phyloP scores from a whole-genome alignment of 108 stramenopile genomes.

The Skeletonema menzelii region DNA sequence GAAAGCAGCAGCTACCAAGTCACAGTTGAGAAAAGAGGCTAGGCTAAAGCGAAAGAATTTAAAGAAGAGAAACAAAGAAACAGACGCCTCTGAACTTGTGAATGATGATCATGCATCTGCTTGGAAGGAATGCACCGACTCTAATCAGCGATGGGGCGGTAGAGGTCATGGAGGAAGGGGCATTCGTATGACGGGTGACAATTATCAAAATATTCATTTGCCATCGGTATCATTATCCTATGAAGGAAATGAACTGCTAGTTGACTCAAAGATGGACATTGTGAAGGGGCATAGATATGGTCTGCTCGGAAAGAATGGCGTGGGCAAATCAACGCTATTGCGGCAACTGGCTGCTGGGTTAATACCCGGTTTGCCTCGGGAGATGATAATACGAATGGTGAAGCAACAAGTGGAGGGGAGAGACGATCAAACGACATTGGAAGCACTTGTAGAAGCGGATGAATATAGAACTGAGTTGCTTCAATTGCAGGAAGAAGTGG shows the following conservation, averaged over 20 bases:
- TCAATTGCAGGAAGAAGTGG: conserved; percentile 60
- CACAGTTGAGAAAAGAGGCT: conserved; percentile 6
- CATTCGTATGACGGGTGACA: conserved; percentile 45
- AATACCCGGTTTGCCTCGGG: conserved; percentile 84
- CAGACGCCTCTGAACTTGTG: conserved; percentile 13
- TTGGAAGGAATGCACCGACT: conserved; percentile 52
- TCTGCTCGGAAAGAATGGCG: conserved; percentile 96
- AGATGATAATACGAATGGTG: conserved; percentile 71
- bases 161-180: conserved; percentile 65
- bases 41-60: conserved; percentile 14
- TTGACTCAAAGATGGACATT: conserved; percentile 55
- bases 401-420: conserved; percentile 86
- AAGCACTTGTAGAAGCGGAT: conserved; percentile 73
- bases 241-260: conserved; percentile 56
- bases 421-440: conserved; percentile 65
- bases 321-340: conserved; percentile 98
- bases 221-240: conserved; percentile 48
- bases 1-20: background rate
- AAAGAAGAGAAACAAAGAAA: conserved; percentile 4
- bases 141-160: conserved; percentile 55
- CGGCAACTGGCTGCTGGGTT: conserved; percentile 60
- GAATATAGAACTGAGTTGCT: conserved; percentile 56
- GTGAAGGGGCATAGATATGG: conserved; percentile 93
- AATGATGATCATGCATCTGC: conserved; percentile 59
- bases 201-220: conserved; percentile 49